Percentiles rank a stretch among this genome's conserved stretches.
phyloP scores from a whole-genome alignment of 208 protist genomes.

The Trypanosoma cruzi region DNA sequence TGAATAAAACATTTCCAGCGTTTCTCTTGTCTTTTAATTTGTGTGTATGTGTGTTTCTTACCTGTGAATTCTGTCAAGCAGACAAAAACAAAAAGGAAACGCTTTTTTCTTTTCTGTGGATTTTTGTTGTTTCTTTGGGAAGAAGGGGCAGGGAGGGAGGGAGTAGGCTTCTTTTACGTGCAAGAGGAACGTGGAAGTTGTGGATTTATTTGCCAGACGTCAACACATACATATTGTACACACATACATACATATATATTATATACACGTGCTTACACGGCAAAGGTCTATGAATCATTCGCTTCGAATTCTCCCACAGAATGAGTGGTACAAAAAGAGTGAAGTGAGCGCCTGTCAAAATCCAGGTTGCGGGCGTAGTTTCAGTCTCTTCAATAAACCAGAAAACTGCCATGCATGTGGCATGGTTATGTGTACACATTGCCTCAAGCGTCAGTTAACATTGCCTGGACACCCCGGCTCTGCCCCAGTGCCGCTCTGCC shows the following conservation, averaged over 20 bases:
- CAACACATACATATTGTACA: no score
- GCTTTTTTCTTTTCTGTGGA: no score
- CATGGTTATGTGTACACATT: constrained; percentile 51
- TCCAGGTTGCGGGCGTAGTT: constrained; percentile 42
- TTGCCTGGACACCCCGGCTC: constrained; percentile 40
- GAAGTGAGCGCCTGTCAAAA: constrained; percentile 32
- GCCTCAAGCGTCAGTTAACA: constrained; percentile 43
- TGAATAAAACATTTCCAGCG: no score
- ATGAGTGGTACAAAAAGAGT: constrained; percentile 42
- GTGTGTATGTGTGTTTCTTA: no score
- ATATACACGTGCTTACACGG: no score
- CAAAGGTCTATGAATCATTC: constrained; percentile 4
- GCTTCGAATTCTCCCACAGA: constrained; percentile 39
- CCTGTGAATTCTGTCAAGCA: no score
- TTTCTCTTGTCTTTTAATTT: no score
- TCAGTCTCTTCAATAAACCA: constrained; percentile 36
- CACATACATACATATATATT: constrained; percentile 1
- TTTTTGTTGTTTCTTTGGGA: no score
- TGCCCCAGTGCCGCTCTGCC: constrained; percentile 51
- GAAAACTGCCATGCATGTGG: constrained; percentile 65
- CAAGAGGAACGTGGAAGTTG: background rate
- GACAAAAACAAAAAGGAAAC: no score
- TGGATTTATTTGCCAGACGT: background rate
- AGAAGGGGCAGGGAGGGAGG: no score
- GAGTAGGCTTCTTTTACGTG: no score